Conservation (phyloP, 2,329 filamentous ascomycete species). For the Nigrospora oryzae region DNA sequence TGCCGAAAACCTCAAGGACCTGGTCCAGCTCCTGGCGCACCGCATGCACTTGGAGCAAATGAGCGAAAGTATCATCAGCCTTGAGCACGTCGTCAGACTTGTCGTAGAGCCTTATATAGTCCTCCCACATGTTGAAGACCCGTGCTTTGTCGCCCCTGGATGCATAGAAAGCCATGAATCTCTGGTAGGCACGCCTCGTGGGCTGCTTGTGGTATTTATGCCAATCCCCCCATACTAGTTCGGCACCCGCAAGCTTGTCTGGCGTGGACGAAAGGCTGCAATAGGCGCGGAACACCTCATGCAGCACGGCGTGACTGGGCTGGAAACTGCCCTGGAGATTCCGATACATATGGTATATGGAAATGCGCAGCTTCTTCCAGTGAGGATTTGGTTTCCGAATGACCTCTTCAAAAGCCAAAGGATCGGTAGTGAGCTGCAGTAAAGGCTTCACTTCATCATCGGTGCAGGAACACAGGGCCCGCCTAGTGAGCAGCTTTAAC, state of each 20-base stretch:
- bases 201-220: constrained; percentile 28
- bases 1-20: constrained; percentile 52
- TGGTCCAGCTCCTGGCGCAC: constrained; percentile 54
- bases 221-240: constrained; percentile 42
- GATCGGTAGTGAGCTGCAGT: constrained; percentile 29
- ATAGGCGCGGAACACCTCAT: constrained; percentile 30
- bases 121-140: constrained; percentile 35
- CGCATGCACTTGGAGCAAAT: constrained; percentile 64
- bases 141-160: constrained; percentile 34
- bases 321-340: constrained; percentile 23
- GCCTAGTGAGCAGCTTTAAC: constrained; percentile 16
- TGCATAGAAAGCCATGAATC: constrained; percentile 41
- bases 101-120: constrained; percentile 27
- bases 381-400: constrained; percentile 21
- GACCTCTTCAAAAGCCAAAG: constrained; percentile 33
- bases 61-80: constrained; percentile 33
- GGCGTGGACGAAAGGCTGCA: constrained; percentile 22
- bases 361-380: constrained; percentile 22
- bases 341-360: constrained; percentile 39
- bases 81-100: constrained; percentile 19
- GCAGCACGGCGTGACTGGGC: constrained; percentile 30
- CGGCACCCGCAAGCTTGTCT: constrained; percentile 29
- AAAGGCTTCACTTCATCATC: constrained; percentile 23
- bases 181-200: constrained; percentile 35
- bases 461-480: constrained; percentile 15